Conservation (phyloP, 2,329 filamentous ascomycete genomes). For the Aspergillus caelatus region DNA sequence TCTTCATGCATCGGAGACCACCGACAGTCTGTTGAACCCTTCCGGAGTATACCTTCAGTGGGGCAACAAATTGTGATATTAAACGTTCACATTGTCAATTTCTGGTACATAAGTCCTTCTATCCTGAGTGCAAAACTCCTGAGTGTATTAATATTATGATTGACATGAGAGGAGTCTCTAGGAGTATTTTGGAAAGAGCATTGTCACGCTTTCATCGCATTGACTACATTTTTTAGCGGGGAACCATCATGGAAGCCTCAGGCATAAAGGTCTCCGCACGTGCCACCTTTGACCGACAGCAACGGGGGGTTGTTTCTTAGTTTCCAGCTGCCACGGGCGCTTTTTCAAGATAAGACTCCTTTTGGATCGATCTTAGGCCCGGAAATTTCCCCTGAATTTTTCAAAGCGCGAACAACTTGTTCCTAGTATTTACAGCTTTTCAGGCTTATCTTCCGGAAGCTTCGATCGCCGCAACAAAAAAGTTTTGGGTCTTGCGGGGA, state of each 20-base stretch:
- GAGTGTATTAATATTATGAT: background rate
- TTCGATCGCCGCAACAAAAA: constrained; percentile 26
- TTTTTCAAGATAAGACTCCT: background rate
- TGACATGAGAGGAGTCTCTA: background rate
- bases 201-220: background rate
- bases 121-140: background rate
- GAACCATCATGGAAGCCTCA: constrained; percentile 19
- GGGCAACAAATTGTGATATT: constrained; percentile 10
- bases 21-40: constrained; percentile 28
- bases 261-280: constrained; percentile 24
- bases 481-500: constrained; percentile 15
- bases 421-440: background rate
- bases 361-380: background rate
- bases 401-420: background rate
- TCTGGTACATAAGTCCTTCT: background rate
- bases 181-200: background rate
- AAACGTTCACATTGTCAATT: constrained; percentile 1
- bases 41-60: constrained; percentile 28
- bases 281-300: constrained; percentile 13
- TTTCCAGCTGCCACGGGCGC: background rate
- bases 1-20: constrained; percentile 37
- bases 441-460: constrained; percentile 32
- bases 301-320: background rate
- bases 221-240: background rate
- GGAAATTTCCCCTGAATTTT: background rate